Conservation (phyloP, 2,329 filamentous ascomycete genomes). For the Penicillium frequentans region DNA sequence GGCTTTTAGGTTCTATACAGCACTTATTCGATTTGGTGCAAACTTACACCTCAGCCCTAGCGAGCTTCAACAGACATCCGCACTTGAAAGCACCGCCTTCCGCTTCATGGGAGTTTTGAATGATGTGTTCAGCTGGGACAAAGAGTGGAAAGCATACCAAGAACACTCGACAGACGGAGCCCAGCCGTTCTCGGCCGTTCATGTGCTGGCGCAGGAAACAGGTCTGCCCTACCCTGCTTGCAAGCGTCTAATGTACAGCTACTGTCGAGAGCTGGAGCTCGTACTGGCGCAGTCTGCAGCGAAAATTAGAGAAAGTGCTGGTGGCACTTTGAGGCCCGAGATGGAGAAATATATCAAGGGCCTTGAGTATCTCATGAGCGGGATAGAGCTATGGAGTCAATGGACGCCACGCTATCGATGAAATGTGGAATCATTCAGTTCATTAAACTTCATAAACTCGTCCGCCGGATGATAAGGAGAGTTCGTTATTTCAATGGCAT, state of each 20-base stretch:
- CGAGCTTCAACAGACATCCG: conserved; percentile 6
- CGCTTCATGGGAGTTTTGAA: conserved; percentile 18
- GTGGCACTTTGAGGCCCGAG: conserved; percentile 1
- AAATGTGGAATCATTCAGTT: neutral
- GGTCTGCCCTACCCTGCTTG: conserved; percentile 14
- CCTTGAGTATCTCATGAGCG: conserved; percentile 20
- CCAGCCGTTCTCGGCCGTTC: conserved; percentile 15
- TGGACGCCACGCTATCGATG: conserved; percentile 18
- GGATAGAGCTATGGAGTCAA: conserved; percentile 19
- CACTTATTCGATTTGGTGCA: conserved; percentile 19
- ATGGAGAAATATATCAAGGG: conserved; percentile 14
- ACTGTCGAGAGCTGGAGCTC: conserved; percentile 21
- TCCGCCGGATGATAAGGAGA: neutral
- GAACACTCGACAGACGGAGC: conserved; percentile 13
- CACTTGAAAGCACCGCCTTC: conserved; percentile 14
- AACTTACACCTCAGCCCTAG: conserved; percentile 7
- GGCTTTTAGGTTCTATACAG: conserved; percentile 14
- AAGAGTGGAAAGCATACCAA: conserved; percentile 17
- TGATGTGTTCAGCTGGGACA: conserved; percentile 23
- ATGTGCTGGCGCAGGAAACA: conserved; percentile 17
- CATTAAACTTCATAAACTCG: neutral
- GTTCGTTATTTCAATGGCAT: neutral
- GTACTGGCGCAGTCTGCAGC: conserved; percentile 4
- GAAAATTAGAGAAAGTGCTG: neutral
- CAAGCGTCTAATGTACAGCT: conserved; percentile 16